Evolutionary conservation across 2,329 filamentous ascomycete genomes (phyloP), one percentile per base, ranked within the genome.

Genomic region (Colletotrichum sp.): DNA sequence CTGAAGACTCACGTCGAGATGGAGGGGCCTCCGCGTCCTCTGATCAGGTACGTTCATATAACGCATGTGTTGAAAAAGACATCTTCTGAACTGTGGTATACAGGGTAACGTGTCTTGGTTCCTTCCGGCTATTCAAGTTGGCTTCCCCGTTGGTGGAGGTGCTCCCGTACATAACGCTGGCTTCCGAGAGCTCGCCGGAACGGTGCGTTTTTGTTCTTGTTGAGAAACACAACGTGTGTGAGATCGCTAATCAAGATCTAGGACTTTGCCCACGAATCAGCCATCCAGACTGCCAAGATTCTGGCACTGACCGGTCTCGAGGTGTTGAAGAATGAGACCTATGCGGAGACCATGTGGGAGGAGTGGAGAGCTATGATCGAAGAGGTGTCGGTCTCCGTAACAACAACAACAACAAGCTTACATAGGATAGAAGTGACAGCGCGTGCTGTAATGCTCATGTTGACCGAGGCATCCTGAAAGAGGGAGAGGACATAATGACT

Each of bases 21-120:
- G 39, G 39, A 15, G 19, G 27, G 0, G 69, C 69, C 15, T 39
- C 71, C 19, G 74, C 74, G 22, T 76, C 74, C 2, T 76, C 74
- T 25, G 74, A 76, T 2, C 61, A 65, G 59, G 59, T 61, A 61
- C 19, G 15, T 1, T 1, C 34, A 16, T 36, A 36, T 1, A 36
- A 15, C 32, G 6, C 32, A 34, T 4, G 6, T 34, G 6, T 7
- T 36, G 1, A 60, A 15, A 2, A 2, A 60, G 55, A 19, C 16
- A 60, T n/a, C 3, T 34, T 30, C 19, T 59, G 0, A 59, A 12
- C 9, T 22, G 3, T 11, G 9, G 9, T 44, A 1, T 16, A 55
- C 34, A 76, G 66, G 74, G 74, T 6, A 76, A 76, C 8, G 74
- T 76, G 7, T 76, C 74, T 22, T 76, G 74, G 74, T 74, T 76